Base-by-base conservation (phyloP, 2,329 filamentous ascomycete genomes). In the Trichoderma atrobrunneum region DNA sequence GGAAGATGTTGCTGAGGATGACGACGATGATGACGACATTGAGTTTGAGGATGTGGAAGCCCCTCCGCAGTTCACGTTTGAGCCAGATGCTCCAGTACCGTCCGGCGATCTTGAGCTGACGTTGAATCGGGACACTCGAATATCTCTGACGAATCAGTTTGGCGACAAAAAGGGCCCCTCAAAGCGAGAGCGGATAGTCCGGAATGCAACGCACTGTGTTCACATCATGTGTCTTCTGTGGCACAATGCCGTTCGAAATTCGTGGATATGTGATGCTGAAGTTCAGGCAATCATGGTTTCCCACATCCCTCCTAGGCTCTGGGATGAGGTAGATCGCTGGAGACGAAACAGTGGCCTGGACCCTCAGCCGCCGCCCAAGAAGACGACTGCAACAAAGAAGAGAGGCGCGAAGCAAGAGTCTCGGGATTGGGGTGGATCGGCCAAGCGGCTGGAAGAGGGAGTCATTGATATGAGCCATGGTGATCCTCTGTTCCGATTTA, bases 141-240 rank as follows among this genome's bases (percentile, higher is more conserved):
- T 91, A n/a, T 88, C 89, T 0, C 80, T 92, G 32, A 86, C 86
- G 11, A 90, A 91, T 74, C 84, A 88, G 0, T 84, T 88, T 59
- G 89, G 89, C 26, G 84, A 85, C 21, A 97, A 93, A 81, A 97
- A 95, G 79, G 95, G 94, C 0, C 92, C 93, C 0, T 92, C 93
- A 3, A 97, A 97, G 81, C 89, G 92, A 32, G 94, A 98, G 78
- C 89, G 93, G 66, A 88, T 90, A 73, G 92, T 95, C 71, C 88
- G 96, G 30, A 88, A 91, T 39, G 87, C 90, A 4, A 94, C 94
- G 0, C 96, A 99, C 81, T 93, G 93, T 76, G 87, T 97, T 76
- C 96, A 99, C 81, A 94, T 98, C 2, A 91, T 97, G 79, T 89
- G 90, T 67, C 84, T 99, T 18, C 87, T 99, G 73, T 98, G 92